A percentile compares a stretch with the other conserved stretches of the same genome.
Conservation (phyloP, 495 filamentous ascomycete species). For the Hypoxylon perforatum region DNA sequence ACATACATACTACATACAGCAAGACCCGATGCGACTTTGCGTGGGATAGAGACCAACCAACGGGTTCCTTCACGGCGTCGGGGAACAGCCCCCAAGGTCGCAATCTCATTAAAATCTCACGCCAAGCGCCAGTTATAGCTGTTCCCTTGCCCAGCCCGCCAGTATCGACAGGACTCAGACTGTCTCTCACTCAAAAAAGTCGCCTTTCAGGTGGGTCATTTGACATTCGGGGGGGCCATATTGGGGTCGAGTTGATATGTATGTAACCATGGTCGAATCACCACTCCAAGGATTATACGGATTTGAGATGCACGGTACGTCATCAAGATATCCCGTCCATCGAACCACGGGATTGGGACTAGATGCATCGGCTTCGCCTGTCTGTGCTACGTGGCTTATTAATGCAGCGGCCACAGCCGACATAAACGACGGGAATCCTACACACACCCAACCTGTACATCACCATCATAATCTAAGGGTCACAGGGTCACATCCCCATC, state of each 20-base stretch:
- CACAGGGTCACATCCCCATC: too few species aligned
- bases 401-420: neutral
- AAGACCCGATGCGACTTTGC: conserved; percentile 11
- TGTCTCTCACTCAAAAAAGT: neutral
- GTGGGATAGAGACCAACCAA: conserved; percentile 8
- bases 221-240: too few species aligned
- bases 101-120: conserved; percentile 6
- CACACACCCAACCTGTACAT: too few species aligned
- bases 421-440: neutral
- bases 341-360: conserved; percentile 8
- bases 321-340: conserved; percentile 10
- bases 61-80: too few species aligned
- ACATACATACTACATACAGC: neutral
- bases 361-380: neutral
- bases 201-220: neutral
- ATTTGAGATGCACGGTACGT: conserved; percentile 3
- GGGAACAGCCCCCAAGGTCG: conserved; percentile 1
- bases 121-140: neutral
- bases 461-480: too few species aligned
- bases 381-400: neutral
- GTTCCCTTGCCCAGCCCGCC: neutral
- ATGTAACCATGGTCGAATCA: conserved; percentile 3
- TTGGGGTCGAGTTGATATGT: neutral
- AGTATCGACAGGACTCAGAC: too few species aligned
- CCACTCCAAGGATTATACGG: conserved; percentile 1